phyloP scores from a whole-genome alignment of 148 eudicot genomes.

The Linanthus parryae region DNA sequence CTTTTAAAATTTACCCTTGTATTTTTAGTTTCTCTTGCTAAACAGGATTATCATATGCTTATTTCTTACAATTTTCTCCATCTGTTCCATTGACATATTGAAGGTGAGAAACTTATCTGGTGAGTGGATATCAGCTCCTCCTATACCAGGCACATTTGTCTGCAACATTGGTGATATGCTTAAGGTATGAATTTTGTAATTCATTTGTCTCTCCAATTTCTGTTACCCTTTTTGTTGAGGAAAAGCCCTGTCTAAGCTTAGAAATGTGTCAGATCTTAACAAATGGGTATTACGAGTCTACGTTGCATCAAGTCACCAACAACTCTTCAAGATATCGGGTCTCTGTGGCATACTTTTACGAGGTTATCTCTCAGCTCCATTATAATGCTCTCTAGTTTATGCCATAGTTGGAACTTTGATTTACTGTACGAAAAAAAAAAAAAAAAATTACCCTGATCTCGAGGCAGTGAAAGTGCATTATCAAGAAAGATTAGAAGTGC shows the following conservation, averaged over 20 bases:
- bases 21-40: too few species aligned
- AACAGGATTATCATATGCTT: too few species aligned
- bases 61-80: neutral
- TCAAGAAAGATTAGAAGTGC: too few species aligned
- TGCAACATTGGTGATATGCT: constrained; percentile 97
- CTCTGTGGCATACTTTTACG: constrained; percentile 84
- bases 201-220: constrained; percentile 5
- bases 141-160: constrained; percentile 88
- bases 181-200: constrained; percentile 62
- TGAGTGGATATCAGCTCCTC: constrained; percentile 95
- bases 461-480: too few species aligned
- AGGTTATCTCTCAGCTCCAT: constrained; percentile 38
- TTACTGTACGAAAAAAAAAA: too few species aligned
- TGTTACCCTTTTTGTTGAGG: neutral
- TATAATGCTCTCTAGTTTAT: neutral
- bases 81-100: constrained; percentile 7
- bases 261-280: constrained; percentile 59
- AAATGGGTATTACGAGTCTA: constrained; percentile 83
- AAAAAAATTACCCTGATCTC: too few species aligned
- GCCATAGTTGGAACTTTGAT: too few species aligned
- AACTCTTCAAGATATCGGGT: constrained; percentile 60
- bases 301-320: constrained; percentile 81
- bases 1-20: too few species aligned
- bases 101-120: constrained; percentile 88
- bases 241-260: neutral